Base-by-base conservation (phyloP, 2,329 filamentous ascomycete species). In the Penicillium sp. region DNA sequence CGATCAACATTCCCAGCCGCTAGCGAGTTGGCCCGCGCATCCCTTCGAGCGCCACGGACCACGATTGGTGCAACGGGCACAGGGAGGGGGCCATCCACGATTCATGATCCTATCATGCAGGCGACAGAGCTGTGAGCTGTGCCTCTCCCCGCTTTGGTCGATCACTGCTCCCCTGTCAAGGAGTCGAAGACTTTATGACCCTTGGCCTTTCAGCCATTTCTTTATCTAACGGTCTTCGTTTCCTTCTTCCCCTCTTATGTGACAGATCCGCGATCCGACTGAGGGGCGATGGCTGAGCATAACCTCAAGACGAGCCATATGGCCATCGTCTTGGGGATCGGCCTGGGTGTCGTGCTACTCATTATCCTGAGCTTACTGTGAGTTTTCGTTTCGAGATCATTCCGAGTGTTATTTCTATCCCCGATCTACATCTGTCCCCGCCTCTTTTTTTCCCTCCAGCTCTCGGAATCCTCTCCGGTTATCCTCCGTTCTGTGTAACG, bases 331-430 rank as follows among this genome's bases (percentile, higher is more conserved):
- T 44, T 69, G 16, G 67, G 66, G 4, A 62, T 68, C 44, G 67
- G 66, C 9, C 62, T 70, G 8, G 66, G 65, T 18, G 58, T 70
- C 6, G 63, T 69, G 20, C 44, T 62, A 38, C 48, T 70, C 7
- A 68, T 69, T 39, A 58, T 67, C 30, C 53, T 67, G 51, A 68
- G 67, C 58, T 56, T 69, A 44, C 53, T 69, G 67, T 70, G 51
- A 57, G 65, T 60, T 30, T 28, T 31, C 35, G 40, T 11, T 9
- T n/a, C 10, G 5, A 40, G 22, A 40, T 25, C 14, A 14, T 40
- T 40, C 5, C 11, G 20, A 40, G 5, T 5, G 31, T 35, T 33
- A 18, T 42, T 48, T 20, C 14, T 22, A 10, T 45, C 2, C 22
- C 48, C 14, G 31, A 27, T 50, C 36, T 42, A 40, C 38, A n/a